A percentile compares a stretch with the other conserved stretches of the same genome.
phyloP scores from a whole-genome alignment of 1,139 yeast genomes.

The Debaryomyces fabryi region DNA sequence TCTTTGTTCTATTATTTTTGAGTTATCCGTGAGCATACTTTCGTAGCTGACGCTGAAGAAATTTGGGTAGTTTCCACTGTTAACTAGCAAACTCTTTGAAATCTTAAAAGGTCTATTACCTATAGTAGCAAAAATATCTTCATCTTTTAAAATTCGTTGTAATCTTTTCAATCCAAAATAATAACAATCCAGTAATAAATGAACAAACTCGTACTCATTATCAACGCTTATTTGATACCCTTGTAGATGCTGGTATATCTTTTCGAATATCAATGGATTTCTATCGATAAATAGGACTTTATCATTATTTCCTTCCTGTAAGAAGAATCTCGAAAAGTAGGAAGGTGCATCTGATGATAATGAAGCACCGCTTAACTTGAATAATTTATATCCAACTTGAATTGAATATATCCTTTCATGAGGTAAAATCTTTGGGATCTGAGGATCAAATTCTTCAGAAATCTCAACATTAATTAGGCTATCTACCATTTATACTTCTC shows the following conservation, averaged over 20 bases:
- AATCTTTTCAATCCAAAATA: slow-evolving; percentile 70
- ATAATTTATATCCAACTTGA: slow-evolving; percentile 69
- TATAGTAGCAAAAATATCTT: slow-evolving; percentile 61
- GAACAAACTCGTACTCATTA: slow-evolving; percentile 61
- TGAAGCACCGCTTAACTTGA: slow-evolving; percentile 76
- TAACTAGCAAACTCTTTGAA: slow-evolving; percentile 51
- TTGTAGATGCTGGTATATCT: slow-evolving; percentile 72
- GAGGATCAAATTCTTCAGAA: slow-evolving; percentile 41
- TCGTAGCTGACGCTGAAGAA: slow-evolving; percentile 68
- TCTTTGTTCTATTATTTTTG: slow-evolving; percentile 36
- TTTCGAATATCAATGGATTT: slow-evolving; percentile 68
- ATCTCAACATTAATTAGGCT: neutral
- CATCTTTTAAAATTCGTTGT: slow-evolving; percentile 49
- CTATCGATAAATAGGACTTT: slow-evolving; percentile 73
- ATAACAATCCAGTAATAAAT: slow-evolving; percentile 70
- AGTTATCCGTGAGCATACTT: slow-evolving; percentile 48
- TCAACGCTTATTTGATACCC: slow-evolving; percentile 68
- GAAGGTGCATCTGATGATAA: slow-evolving; percentile 79
- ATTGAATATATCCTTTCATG: slow-evolving; percentile 67
- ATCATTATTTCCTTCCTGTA: slow-evolving; percentile 34
- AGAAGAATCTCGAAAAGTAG: slow-evolving; percentile 57
- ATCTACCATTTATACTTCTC: neutral
- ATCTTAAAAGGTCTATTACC: slow-evolving; percentile 66
- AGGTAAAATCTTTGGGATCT: slow-evolving; percentile 62
- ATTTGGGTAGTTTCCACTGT: slow-evolving; percentile 75